These are phyloP conservation scores for Nakazawaea laoshanensis DNA, from an alignment of 805 yeast genomes.

Conservation along the genomic window DNA sequence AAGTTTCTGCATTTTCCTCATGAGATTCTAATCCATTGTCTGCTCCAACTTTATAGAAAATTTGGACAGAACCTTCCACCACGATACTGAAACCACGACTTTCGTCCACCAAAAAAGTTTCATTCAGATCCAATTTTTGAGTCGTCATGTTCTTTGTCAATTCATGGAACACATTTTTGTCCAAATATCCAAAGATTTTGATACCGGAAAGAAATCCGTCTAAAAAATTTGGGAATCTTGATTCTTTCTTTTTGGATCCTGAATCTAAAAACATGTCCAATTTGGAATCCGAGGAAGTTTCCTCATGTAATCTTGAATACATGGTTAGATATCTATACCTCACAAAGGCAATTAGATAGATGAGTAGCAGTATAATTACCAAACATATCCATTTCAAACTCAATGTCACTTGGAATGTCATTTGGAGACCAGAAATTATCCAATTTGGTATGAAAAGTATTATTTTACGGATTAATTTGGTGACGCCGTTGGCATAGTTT, in stretches of 20 bases:
- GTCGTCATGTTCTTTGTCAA: conserved; percentile 89
- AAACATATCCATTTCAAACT: conserved; percentile 37
- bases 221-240: conserved; percentile 55
- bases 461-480: too few relatives aligned
- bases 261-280: conserved; percentile 36
- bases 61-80: conserved; percentile 83
- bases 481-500: too few relatives aligned
- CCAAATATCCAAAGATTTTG: conserved; percentile 89
- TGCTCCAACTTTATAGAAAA: conserved; percentile 48
- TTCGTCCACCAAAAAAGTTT: conserved; percentile 62
- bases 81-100: conserved; percentile 79
- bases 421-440: conserved; percentile 26
- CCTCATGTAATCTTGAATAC: conserved; percentile 49
- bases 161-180: conserved; percentile 85
- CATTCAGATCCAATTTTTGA: conserved; percentile 70
- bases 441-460: conserved; percentile 18
- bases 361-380: conserved; percentile 17
- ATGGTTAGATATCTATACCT: conserved; percentile 57
- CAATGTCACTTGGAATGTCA: conserved; percentile 40
- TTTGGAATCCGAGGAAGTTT: conserved; percentile 33
- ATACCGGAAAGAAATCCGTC: conserved; percentile 89
- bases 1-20: conserved; percentile 28
- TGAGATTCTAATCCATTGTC: conserved; percentile 15
- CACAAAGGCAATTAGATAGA: conserved; percentile 24
- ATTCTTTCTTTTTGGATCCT: conserved; percentile 27